Conservation (phyloP, 2,329 filamentous ascomycete genomes). For the Plectosphaerella cucumerina region DNA sequence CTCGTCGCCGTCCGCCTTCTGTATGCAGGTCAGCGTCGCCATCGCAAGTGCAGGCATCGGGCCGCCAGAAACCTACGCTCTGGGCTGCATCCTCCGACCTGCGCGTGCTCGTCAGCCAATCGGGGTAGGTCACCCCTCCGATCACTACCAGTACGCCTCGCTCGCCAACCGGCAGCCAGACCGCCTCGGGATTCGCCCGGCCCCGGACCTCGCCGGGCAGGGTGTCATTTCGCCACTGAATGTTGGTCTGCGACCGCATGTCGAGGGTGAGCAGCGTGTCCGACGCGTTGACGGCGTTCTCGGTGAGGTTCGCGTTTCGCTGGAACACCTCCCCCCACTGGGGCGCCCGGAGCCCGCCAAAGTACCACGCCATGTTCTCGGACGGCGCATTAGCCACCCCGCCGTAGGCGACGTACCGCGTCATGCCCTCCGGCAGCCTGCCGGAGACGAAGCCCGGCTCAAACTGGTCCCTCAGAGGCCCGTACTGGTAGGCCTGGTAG, state of each 20-base stretch:
- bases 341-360: conserved; percentile 56
- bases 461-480: conserved; percentile 15
- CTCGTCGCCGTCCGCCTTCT: conserved; percentile 61
- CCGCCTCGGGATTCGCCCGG: conserved; percentile 60
- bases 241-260: conserved; percentile 44
- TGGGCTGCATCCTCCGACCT: conserved; percentile 26
- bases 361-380: conserved; percentile 69
- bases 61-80: conserved; percentile 43
- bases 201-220: conserved; percentile 45
- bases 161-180: conserved; percentile 73
- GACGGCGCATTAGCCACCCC: conserved; percentile 62
- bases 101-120: conserved; percentile 29
- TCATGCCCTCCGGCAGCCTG: conserved; percentile 42
- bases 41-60: too few species aligned
- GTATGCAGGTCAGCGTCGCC: background rate
- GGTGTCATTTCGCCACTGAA: conserved; percentile 55
- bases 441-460: conserved; percentile 42
- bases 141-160: conserved; percentile 74
- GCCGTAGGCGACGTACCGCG: conserved; percentile 60
- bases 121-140: conserved; percentile 65
- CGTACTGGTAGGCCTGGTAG: conserved; percentile 53
- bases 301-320: conserved; percentile 25
- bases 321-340: conserved; percentile 46
- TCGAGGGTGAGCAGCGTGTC: conserved; percentile 58
- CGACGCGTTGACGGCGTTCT: conserved; percentile 42